Base-by-base conservation (phyloP, 257 asterid species). In the Paraleonurus japonicus region DNA sequence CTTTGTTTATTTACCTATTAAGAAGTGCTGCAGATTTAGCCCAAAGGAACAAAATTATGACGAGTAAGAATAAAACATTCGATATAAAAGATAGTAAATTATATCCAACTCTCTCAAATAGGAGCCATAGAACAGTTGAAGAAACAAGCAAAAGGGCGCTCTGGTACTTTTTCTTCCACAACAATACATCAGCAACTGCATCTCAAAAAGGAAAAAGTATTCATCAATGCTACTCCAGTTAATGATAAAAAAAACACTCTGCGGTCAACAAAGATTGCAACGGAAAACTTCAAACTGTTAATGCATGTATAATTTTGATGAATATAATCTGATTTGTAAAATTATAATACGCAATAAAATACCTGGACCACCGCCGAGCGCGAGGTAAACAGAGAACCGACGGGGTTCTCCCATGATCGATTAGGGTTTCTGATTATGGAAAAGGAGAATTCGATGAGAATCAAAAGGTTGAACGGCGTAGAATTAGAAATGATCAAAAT, bases 11-110 rank as follows among this genome's bases (percentile, higher is more conserved):
- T 48, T 87, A 89, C 98, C 98, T 89, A 77, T 86, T 89, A 55
- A 92, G 91, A 81, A 89, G 85, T 22, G 89, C 81, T 12, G 98
- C 98, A 55, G 98, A 92, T 82, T 88, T 92, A 57, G 96, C 96
- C 98, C 96, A 92, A 72, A 88, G 60, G 85, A 89, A 89, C 68
- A 92, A 81, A 69, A 92, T 86, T 22, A 83, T 61, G 45, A 80
- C 95, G 32, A 86, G 86, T 58, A 82, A 83, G 86, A 89, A 81
- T 8, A 89, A 48, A 45, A 79, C 84, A 83, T 88, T 88, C 22
- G 90, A 81, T 12, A 89, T 48, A 61, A 92, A 92, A 22, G 92
- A 75, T 12, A 89, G 60, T 16, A 86, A 70, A 83, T 83, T 86
- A 75, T 86, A 89, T 70, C 98, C 96, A 24, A 84, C 90, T 69